phyloP scores from a whole-genome alignment of 495 filamentous ascomycete species.

The Ascobolus immersus region DNA sequence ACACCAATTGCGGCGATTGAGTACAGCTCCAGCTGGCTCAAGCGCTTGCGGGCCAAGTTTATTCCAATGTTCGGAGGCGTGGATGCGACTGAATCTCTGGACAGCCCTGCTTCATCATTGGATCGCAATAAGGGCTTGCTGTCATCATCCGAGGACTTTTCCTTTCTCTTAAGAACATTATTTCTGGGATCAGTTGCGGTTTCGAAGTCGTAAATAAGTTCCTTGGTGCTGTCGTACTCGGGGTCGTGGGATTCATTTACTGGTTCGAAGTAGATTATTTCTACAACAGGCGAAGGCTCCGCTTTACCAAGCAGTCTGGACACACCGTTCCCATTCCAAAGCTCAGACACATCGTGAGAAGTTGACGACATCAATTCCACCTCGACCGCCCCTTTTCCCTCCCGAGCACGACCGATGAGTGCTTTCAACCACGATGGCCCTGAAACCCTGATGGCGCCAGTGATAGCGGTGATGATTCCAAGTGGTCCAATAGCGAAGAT shows the following conservation, averaged over 20 bases:
- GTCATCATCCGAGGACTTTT: too few species aligned
- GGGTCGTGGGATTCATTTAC: too few species aligned
- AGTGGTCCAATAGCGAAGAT: constrained; percentile 28
- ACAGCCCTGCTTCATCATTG: too few species aligned
- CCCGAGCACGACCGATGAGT: constrained; percentile 22
- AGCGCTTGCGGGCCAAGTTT: too few species aligned
- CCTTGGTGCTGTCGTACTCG: too few species aligned
- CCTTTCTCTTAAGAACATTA: too few species aligned
- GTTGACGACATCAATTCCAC: constrained; percentile 17
- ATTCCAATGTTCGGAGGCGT: too few species aligned
- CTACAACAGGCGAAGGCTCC: not conserved
- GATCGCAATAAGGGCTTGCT: too few species aligned
- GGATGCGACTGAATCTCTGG: too few species aligned
- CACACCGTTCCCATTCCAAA: constrained; percentile 18
- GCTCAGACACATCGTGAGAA: constrained; percentile 16
- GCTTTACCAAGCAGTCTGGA: constrained; percentile 11
- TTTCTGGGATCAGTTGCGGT: too few species aligned
- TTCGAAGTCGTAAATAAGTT: too few species aligned
- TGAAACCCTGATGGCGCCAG: constrained; percentile 25
- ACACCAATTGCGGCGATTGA: constrained; percentile 9
- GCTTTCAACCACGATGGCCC: constrained; percentile 24
- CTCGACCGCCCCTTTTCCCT: constrained; percentile 14
- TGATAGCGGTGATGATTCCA: constrained; percentile 28
- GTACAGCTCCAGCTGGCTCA: constrained; percentile 6
- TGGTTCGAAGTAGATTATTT: not conserved